Percentiles rank a stretch among this genome's conserved stretches.
These are phyloP conservation scores for Diplodia seriata DNA, from an alignment of 2,329 filamentous ascomycete species.

Conservation along the genomic window DNA sequence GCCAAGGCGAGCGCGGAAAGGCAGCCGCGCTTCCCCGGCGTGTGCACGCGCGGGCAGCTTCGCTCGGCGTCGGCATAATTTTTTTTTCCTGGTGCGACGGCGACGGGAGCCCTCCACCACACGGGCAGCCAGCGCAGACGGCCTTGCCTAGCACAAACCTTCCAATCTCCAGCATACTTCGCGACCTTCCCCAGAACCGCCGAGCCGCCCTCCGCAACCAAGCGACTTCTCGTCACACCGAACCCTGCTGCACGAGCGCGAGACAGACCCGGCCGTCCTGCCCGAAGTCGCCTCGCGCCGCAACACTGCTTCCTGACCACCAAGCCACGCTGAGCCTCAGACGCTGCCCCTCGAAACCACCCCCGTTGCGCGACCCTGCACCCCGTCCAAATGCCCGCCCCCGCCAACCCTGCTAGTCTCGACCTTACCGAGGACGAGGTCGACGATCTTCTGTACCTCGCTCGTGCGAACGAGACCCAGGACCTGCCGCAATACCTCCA, in stretches of 20 bases:
- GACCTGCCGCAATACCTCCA: constrained; percentile 69
- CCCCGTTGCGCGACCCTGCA: constrained; percentile 18
- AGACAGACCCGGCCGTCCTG: neutral
- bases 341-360: neutral
- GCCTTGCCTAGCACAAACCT: constrained; percentile 21
- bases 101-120: neutral
- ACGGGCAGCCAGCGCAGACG: constrained; percentile 8
- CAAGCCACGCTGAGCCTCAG: constrained; percentile 6
- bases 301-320: neutral
- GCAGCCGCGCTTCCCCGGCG: constrained; percentile 17
- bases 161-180: constrained; percentile 22
- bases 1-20: constrained; percentile 14
- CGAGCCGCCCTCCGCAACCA: neutral
- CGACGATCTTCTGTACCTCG: constrained; percentile 89
- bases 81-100: constrained; percentile 26
- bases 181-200: constrained; percentile 16
- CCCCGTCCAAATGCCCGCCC: constrained; percentile 7
- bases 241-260: neutral
- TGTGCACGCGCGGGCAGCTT: neutral
- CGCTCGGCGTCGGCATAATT: constrained; percentile 21
- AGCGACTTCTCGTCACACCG: neutral
- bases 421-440: constrained; percentile 76
- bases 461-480: constrained; percentile 76
- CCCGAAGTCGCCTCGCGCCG: neutral
- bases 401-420: constrained; percentile 2